Conservation (phyloP, 352 stramenopile species). For the Pythium apleroticum region DNA sequence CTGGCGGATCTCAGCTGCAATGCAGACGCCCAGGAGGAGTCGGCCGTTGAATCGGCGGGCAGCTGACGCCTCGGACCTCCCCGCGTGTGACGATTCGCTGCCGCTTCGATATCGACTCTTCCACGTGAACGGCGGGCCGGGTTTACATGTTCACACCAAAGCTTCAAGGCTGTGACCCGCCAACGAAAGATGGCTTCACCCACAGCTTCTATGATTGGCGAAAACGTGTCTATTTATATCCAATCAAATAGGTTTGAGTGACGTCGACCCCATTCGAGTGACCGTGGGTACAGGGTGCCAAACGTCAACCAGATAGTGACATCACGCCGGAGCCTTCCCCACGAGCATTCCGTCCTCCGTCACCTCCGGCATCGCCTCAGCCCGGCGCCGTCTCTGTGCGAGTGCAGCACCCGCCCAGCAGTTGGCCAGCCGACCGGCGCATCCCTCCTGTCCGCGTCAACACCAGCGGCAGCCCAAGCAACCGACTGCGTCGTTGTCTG, state of each 20-base stretch:
- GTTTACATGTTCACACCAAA: not conserved
- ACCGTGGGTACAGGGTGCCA: not conserved
- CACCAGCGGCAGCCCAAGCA: not conserved
- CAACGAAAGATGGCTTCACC: not conserved
- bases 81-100: not conserved
- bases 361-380: not conserved
- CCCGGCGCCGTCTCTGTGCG: not conserved
- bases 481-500: not conserved
- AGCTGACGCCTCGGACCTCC: not conserved
- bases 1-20: not conserved
- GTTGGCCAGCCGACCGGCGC: not conserved
- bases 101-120: not conserved
- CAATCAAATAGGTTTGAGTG: not conserved
- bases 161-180: not conserved
- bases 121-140: not conserved
- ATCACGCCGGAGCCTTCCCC: not conserved
- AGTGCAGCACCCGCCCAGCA: not conserved
- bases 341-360: not conserved
- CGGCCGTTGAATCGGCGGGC: not conserved
- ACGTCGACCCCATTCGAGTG: not conserved
- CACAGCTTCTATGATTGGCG: not conserved
- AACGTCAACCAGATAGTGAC: constrained; percentile 2
- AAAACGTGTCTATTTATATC: not conserved
- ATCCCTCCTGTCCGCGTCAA: not conserved
- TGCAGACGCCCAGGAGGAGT: not conserved